A percentile compares a stretch with the other conserved stretches of the same genome.
These are phyloP conservation scores for Hapsidospora chrysogenum DNA, from an alignment of 495 filamentous ascomycete genomes.

Conservation along the genomic window DNA sequence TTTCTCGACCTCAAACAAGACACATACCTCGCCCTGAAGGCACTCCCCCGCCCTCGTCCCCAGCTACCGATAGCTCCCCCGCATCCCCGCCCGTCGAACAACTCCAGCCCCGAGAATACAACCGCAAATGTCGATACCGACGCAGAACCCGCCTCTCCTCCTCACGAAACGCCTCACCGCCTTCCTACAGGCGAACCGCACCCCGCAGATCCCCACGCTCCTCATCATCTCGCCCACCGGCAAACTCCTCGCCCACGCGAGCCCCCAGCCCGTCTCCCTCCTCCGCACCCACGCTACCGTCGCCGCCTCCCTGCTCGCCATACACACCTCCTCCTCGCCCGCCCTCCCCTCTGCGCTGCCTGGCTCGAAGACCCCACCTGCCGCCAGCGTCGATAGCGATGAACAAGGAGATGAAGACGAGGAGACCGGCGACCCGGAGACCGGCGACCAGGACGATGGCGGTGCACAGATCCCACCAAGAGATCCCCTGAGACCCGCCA, in stretches of 20 bases:
- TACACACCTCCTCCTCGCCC: conserved; percentile 13
- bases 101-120: too few species aligned
- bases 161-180: conserved; percentile 28
- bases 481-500: conserved; percentile 5
- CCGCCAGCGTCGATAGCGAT: conserved; percentile 3
- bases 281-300: conserved; percentile 31
- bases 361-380: conserved; percentile 2
- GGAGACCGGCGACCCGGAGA: not conserved
- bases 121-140: conserved; percentile 4
- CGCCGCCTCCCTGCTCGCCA: conserved; percentile 27
- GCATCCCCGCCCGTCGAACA: too few species aligned
- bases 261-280: conserved; percentile 18
- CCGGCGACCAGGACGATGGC: not conserved
- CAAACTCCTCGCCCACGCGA: conserved; percentile 31
- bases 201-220: conserved; percentile 19
- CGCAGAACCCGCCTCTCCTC: conserved; percentile 25
- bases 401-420: not conserved
- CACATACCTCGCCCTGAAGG: too few species aligned
- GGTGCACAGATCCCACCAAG: not conserved
- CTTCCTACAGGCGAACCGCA: conserved; percentile 31
- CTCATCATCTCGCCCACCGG: conserved; percentile 28
- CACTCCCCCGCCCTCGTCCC: too few species aligned
- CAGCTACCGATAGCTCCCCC: too few species aligned
- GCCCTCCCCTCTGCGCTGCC: conserved; percentile 5
- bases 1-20: too few species aligned